A percentile compares a stretch with the other conserved stretches of the same genome.
These are phyloP conservation scores for Oryza meyeriana DNA, from an alignment of 176 grass and related monocot genomes.

Conservation along the genomic window DNA sequence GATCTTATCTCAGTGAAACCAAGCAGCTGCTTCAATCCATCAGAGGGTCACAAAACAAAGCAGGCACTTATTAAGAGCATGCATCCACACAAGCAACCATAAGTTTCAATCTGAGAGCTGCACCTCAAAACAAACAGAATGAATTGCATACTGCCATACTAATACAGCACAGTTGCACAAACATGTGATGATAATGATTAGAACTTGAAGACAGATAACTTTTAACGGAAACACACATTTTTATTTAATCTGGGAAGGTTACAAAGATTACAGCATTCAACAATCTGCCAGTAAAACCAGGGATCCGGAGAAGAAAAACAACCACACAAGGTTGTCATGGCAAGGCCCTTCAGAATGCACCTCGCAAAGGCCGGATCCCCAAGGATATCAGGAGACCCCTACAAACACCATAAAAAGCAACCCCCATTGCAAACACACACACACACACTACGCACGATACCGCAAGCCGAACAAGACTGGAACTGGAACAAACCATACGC, in stretches of 20 bases:
- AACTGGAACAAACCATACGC: slow-evolving; percentile 34
- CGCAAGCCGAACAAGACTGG: not conserved
- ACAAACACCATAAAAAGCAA: slow-evolving; percentile 66
- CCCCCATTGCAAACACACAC: slow-evolving; percentile 16
- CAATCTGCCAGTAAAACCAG: slow-evolving; percentile 66
- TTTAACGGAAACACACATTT: slow-evolving; percentile 23
- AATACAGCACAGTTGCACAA: not conserved
- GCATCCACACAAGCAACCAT: not conserved
- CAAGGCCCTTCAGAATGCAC: slow-evolving; percentile 28
- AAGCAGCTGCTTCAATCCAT: not conserved
- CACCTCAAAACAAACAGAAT: not conserved
- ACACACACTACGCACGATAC: slow-evolving; percentile 16
- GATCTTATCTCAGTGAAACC: not conserved
- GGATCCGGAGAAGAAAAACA: slow-evolving; percentile 72
- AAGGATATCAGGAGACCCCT: slow-evolving; percentile 47
- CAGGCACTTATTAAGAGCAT: not conserved
- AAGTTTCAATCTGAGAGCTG: too few species aligned
- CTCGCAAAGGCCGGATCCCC: slow-evolving; percentile 55
- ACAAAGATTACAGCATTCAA: slow-evolving; percentile 68
- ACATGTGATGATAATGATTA: not conserved
- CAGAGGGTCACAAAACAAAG: not conserved
- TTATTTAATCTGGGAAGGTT: slow-evolving; percentile 56
- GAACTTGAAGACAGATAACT: not conserved
- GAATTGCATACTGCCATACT: not conserved
- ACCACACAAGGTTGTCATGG: slow-evolving; percentile 68